A percentile compares a stretch with the other conserved stretches of the same genome.
phyloP scores from a whole-genome alignment of 2,329 filamentous ascomycete genomes.

The Neonectria sp. region DNA sequence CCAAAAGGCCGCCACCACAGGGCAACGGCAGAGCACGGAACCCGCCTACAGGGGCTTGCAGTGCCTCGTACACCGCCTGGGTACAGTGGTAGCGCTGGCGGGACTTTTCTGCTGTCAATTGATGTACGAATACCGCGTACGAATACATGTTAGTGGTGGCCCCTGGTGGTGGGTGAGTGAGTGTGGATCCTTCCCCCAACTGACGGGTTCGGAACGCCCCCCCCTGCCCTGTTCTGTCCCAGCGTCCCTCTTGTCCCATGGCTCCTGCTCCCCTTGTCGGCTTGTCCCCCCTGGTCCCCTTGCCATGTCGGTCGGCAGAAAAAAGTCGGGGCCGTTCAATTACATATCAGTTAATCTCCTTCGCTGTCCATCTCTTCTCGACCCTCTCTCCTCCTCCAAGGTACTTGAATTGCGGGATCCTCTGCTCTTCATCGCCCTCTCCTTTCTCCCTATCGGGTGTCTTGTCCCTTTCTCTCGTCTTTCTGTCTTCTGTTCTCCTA shows the following conservation, averaged over 20 bases:
- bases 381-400: slow-evolving; percentile 36
- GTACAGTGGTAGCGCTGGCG: background rate
- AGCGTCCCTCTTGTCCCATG: background rate
- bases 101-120: background rate
- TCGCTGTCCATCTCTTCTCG: slow-evolving; percentile 36
- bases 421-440: slow-evolving; percentile 19
- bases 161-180: background rate
- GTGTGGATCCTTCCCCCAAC: slow-evolving; percentile 11
- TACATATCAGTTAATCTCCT: slow-evolving; percentile 52
- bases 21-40: slow-evolving; percentile 23
- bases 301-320: slow-evolving; percentile 34
- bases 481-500: background rate
- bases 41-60: slow-evolving; percentile 1
- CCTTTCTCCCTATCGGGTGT: background rate
- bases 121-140: slow-evolving; percentile 1
- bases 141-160: background rate
- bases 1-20: background rate
- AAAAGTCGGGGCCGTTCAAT: slow-evolving; percentile 46
- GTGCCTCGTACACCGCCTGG: slow-evolving; percentile 16
- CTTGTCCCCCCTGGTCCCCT: slow-evolving; percentile 28
- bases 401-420: slow-evolving; percentile 32
- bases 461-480: background rate
- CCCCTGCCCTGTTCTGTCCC: background rate
- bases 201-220: slow-evolving; percentile 6
- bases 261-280: slow-evolving; percentile 30